These are phyloP conservation scores for Pisolithus sp. DNA, from an alignment of 768 basidiomycete genomes.

Conservation along the genomic window DNA sequence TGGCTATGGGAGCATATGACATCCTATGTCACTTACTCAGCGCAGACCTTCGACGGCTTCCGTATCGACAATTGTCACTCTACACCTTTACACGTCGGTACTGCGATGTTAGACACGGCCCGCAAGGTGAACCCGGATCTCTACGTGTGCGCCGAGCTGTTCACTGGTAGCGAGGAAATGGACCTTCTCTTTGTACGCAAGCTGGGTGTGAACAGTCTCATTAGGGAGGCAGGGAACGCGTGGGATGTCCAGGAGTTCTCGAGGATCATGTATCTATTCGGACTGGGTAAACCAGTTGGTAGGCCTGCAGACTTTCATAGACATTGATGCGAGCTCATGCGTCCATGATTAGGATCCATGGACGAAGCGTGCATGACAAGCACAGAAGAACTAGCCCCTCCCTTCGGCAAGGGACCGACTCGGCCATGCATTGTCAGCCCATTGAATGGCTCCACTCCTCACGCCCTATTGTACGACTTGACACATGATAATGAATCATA, in stretches of 20 bases:
- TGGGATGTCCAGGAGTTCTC: constrained; percentile 88
- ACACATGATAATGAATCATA: constrained; percentile 98
- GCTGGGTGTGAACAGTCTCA: constrained; percentile 87
- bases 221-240: constrained; percentile 92
- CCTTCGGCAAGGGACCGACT: constrained; percentile 74
- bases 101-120: constrained; percentile 86
- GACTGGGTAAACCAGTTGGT: constrained; percentile 92
- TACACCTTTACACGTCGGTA: constrained; percentile 94
- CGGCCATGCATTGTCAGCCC: constrained; percentile 71
- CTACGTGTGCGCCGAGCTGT: constrained; percentile 96
- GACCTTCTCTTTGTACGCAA: constrained; percentile 87
- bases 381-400: constrained; percentile 70
- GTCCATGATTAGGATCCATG: constrained; percentile 68
- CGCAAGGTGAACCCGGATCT: constrained; percentile 83
- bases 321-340: not conserved
- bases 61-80: constrained; percentile 98
- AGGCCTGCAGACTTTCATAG: constrained; percentile 14
- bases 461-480: constrained; percentile 90
- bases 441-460: constrained; percentile 80
- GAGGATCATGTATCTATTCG: constrained; percentile 80
- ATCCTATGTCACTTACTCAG: constrained; percentile 74
- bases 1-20: constrained; percentile 95
- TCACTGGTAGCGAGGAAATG: constrained; percentile 93
- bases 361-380: constrained; percentile 79
- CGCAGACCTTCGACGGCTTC: constrained; percentile 87